phyloP scores from a whole-genome alignment of 78 protist species.

The slime mould (Dictyostelium discoideum) region DNA sequence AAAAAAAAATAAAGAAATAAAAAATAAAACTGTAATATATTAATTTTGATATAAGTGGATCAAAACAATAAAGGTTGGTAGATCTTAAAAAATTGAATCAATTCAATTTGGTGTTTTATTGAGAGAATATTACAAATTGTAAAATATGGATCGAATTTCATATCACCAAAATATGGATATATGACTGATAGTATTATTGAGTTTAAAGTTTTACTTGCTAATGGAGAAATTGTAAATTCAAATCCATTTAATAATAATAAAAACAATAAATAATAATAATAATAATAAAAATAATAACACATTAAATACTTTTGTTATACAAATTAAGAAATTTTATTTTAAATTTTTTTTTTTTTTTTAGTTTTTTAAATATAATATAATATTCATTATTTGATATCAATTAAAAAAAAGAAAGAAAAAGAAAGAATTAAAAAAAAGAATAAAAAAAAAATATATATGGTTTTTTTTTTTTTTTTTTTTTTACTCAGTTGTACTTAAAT shows the following conservation, averaged over 20 bases:
- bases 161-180: slow-evolving; percentile 7
- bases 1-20: too few species aligned
- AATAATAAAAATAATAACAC: background rate
- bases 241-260: background rate
- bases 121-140: background rate
- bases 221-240: background rate
- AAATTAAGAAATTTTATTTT: background rate
- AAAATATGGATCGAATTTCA: background rate
- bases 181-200: slow-evolving; percentile 11
- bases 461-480: background rate
- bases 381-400: background rate
- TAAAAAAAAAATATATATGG: background rate
- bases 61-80: background rate
- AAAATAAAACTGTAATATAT: too few species aligned
- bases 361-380: background rate
- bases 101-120: slow-evolving; percentile 17
- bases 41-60: slow-evolving; percentile 21
- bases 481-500: background rate
- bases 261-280: background rate
- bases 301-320: background rate
- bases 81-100: background rate
- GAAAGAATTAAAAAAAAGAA: background rate
- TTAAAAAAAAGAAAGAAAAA: background rate
- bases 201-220: background rate
- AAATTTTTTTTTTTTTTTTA: background rate